A percentile compares a stretch with the other conserved stretches of the same genome.
These are phyloP conservation scores for Henningerozyma blattae DNA, from an alignment of 805 yeast species.

Conservation along the genomic window DNA sequence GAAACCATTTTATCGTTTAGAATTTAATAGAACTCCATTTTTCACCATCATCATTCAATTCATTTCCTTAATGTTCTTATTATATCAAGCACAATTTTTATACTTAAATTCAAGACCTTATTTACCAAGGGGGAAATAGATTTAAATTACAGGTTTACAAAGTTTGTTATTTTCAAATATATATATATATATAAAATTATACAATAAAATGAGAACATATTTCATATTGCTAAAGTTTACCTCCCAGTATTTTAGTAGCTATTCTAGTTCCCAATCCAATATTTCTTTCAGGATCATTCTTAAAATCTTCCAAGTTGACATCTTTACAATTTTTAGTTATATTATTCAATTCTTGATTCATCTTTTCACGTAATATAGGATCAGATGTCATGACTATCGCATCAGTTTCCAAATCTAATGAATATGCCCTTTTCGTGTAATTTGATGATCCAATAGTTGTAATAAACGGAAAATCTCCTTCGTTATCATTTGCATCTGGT, in stretches of 20 bases:
- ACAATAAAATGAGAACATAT: not conserved
- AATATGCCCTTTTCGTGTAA: conserved; percentile 82
- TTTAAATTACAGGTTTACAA: no score
- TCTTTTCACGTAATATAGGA: conserved; percentile 37
- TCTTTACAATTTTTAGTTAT: conserved; percentile 40
- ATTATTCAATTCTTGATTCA: conserved; percentile 54
- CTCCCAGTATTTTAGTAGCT: conserved; percentile 54
- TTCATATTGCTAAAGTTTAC: conserved; percentile 30
- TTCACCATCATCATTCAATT: conserved; percentile 10
- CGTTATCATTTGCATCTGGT: conserved; percentile 29
- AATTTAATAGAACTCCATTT: conserved; percentile 16
- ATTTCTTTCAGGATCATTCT: conserved; percentile 43
- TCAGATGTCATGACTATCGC: conserved; percentile 69
- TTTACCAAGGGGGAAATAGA: conserved; percentile 9
- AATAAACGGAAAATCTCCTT: conserved; percentile 42
- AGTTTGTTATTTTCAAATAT: not conserved
- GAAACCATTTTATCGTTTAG: conserved; percentile 9
- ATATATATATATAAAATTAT: not conserved
- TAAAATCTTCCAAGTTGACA: conserved; percentile 50
- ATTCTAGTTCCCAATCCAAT: conserved; percentile 52
- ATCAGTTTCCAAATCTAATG: conserved; percentile 79
- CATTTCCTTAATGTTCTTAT: conserved; percentile 7
- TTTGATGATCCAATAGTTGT: conserved; percentile 89
- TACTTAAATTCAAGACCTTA: conserved; percentile 13
- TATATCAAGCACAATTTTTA: conserved; percentile 18